Percentiles rank a stretch among this genome's conserved stretches.
These are phyloP conservation scores for Ceratocystis lukuohia DNA, from an alignment of 2,329 filamentous ascomycete species.

Conservation along the genomic window DNA sequence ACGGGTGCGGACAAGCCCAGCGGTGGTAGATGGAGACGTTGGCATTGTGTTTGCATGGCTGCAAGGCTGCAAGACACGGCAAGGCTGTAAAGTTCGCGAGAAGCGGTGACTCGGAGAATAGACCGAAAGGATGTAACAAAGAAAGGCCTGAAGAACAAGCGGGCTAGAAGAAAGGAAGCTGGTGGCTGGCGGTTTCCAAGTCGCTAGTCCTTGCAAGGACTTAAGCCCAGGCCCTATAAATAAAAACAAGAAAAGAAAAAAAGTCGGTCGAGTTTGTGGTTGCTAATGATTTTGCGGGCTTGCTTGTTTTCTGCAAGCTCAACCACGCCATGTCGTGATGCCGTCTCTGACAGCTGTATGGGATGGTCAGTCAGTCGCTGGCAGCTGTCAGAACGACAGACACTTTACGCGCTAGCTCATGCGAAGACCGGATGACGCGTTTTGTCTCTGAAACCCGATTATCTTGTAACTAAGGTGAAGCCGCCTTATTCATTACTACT, in stretches of 20 bases:
- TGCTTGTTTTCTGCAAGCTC: not conserved
- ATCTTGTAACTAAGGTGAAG: too few species aligned
- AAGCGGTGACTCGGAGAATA: not conserved
- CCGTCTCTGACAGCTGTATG: not conserved
- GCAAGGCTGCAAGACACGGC: not conserved
- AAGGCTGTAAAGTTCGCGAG: not conserved
- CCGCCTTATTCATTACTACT: not conserved
- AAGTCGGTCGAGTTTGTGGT: not conserved
- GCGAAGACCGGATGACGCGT: not conserved
- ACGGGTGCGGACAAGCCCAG: conserved; percentile 15
- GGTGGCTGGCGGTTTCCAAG: not conserved
- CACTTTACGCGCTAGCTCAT: not conserved
- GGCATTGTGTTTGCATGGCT: conserved; percentile 17
- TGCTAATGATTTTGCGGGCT: not conserved
- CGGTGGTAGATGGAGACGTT: conserved; percentile 10
- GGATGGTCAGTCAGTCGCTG: not conserved
- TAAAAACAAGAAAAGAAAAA: not conserved
- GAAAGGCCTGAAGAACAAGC: not conserved
- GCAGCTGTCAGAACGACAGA: not conserved
- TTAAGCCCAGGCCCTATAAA: not conserved
- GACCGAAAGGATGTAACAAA: not conserved
- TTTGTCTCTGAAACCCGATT: not conserved
- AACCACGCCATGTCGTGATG: too few species aligned
- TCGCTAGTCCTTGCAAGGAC: conserved; percentile 4
- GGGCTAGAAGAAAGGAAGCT: not conserved